Conservation (phyloP, 108 stramenopile genomes). For the Cylindrotheca closterium region DNA sequence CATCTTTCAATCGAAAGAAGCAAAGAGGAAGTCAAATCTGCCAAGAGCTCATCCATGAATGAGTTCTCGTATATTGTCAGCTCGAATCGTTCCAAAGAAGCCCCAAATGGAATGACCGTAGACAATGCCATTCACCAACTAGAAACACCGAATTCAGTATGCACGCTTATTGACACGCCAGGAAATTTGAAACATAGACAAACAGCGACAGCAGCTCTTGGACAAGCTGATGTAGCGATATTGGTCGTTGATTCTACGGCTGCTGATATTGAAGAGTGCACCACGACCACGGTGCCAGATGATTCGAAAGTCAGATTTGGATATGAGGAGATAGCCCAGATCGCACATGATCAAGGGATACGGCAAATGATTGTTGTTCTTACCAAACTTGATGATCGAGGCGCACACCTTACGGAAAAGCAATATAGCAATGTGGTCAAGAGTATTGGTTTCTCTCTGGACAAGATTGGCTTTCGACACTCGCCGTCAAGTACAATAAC, state of each 20-base stretch:
- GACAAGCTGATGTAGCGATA: conserved; percentile 93
- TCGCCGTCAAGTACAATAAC: too few relatives aligned
- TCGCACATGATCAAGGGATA: conserved; percentile 95
- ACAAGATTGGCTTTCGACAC: conserved; percentile 63
- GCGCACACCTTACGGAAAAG: conserved; percentile 82
- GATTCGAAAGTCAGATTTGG: conserved; percentile 92
- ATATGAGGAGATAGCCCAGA: conserved; percentile 91
- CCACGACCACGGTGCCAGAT: conserved; percentile 1
- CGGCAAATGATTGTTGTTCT: conserved; percentile 95
- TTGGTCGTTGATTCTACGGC: conserved; percentile 82
- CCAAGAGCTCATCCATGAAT: too few relatives aligned
- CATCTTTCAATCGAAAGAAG: conserved; percentile 95
- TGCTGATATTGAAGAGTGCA: conserved; percentile 82
- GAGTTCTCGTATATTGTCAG: too few relatives aligned
- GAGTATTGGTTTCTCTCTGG: conserved; percentile 60
- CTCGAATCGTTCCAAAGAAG: too few relatives aligned
- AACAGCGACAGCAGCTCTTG: conserved; percentile 97
- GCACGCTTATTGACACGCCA: conserved; percentile 95
- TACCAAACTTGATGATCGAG: conserved; percentile 96
- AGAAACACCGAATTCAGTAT: conserved; percentile 85
- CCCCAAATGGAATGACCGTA: conserved; percentile 94
- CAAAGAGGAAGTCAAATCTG: conserved; percentile 96
- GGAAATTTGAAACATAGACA: conserved; percentile 88
- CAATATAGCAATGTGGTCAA: conserved; percentile 84
- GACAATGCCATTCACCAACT: conserved; percentile 94